phyloP scores from a whole-genome alignment of 2,329 filamentous ascomycete genomes.

The Mariannaea sp. region DNA sequence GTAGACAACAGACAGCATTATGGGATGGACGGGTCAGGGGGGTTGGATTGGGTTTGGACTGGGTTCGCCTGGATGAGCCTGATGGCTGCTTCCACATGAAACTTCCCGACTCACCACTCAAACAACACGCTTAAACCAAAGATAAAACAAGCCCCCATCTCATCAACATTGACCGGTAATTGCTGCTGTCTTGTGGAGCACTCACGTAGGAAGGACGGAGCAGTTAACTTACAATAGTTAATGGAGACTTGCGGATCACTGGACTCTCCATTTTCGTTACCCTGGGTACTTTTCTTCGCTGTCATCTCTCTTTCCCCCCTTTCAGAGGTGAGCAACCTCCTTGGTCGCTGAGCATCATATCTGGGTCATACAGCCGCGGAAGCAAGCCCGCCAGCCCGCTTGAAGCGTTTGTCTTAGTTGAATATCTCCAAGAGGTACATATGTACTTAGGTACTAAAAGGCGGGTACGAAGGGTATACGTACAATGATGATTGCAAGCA shows the following conservation, averaged over 20 bases:
- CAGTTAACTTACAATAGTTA: neutral
- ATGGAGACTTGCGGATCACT: neutral
- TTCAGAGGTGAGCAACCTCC: constrained; percentile 2
- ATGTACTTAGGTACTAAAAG: too few relatives aligned
- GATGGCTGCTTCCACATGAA: neutral
- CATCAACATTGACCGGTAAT: neutral
- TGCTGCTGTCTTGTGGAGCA: neutral
- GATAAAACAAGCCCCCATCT: constrained; percentile 12
- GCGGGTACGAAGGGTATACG: too few relatives aligned
- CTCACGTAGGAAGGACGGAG: too few relatives aligned
- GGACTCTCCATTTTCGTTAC: constrained; percentile 1
- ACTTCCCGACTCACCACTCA: neutral
- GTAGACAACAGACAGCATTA: too few relatives aligned
- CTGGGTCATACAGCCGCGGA: constrained; percentile 19
- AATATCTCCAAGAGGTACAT: constrained; percentile 1
- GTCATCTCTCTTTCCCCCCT: neutral
- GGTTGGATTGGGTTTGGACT: too few relatives aligned
- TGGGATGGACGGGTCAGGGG: too few relatives aligned
- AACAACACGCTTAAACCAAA: constrained; percentile 6
- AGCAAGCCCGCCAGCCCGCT: constrained; percentile 20
- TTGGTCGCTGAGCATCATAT: constrained; percentile 1
- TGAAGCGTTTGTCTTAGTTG: neutral
- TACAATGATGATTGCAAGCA: too few relatives aligned
- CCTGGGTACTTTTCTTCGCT: neutral
- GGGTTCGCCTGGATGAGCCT: neutral